Conservation (phyloP, 2,329 filamentous ascomycete species). For the Beauveria australis region DNA sequence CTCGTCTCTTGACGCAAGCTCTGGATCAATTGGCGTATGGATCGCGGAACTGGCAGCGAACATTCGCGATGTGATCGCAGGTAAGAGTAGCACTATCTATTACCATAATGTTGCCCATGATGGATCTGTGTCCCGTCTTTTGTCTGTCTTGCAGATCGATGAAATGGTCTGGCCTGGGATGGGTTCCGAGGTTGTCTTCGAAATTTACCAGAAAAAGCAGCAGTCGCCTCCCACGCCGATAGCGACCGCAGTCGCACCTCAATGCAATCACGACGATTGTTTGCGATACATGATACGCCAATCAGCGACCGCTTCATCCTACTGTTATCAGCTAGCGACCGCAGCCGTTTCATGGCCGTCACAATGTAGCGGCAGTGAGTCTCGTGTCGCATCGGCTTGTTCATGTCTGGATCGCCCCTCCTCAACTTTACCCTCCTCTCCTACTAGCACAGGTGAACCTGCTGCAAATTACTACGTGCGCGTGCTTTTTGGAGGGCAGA, state of each 20-base stretch:
- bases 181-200: slow-evolving; percentile 71
- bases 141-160: slow-evolving; percentile 64
- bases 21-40: slow-evolving; percentile 62
- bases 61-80: slow-evolving; percentile 44
- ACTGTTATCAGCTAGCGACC: slow-evolving; percentile 19
- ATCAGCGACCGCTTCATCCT: slow-evolving; percentile 15
- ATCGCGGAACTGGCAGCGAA: slow-evolving; percentile 62
- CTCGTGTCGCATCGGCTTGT: slow-evolving; percentile 20
- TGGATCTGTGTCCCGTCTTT: slow-evolving; percentile 58
- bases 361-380: slow-evolving; percentile 19
- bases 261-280: slow-evolving; percentile 23
- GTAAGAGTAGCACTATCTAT: slow-evolving; percentile 40
- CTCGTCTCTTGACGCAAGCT: slow-evolving; percentile 53
- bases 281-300: slow-evolving; percentile 22
- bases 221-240: slow-evolving; percentile 13
- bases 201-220: slow-evolving; percentile 49
- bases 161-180: slow-evolving; percentile 80
- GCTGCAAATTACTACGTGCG: slow-evolving; percentile 47
- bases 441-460: slow-evolving; percentile 39
- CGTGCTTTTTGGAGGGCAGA: slow-evolving; percentile 62
- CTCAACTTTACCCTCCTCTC: slow-evolving; percentile 26
- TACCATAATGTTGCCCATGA: slow-evolving; percentile 77
- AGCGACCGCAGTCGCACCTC: slow-evolving; percentile 13
- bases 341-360: slow-evolving; percentile 15
- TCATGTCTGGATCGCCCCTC: slow-evolving; percentile 19